Conservation (phyloP, 2,329 filamentous ascomycete species). For the Aspergillus hortae region DNA sequence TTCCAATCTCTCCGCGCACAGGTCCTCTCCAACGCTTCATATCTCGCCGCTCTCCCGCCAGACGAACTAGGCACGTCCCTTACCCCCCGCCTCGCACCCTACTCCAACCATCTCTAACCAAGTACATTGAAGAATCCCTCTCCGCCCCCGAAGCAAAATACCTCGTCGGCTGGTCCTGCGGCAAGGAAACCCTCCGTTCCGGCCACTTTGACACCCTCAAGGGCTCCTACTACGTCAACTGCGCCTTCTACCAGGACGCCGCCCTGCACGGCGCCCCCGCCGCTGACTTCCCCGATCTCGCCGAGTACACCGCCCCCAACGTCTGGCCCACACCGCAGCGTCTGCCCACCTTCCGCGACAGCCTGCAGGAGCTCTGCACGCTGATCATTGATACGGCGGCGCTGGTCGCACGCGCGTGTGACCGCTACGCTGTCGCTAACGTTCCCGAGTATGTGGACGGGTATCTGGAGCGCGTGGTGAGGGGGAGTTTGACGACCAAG, state of each 20-base stretch:
- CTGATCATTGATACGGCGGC: constrained; percentile 87
- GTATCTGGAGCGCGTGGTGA: constrained; percentile 84
- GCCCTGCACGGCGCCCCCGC: constrained; percentile 35
- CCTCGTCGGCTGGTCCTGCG: constrained; percentile 62
- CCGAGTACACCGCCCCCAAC: constrained; percentile 86
- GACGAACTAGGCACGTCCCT: constrained; percentile 63
- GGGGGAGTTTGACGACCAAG: constrained; percentile 82
- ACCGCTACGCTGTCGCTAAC: constrained; percentile 75
- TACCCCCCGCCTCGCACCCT: too few species aligned
- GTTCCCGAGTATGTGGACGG: constrained; percentile 71
- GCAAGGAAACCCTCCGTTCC: constrained; percentile 60
- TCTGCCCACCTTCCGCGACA: constrained; percentile 71
- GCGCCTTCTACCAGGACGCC: constrained; percentile 49
- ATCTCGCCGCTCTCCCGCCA: constrained; percentile 75
- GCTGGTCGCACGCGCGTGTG: constrained; percentile 85
- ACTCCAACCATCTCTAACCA: constrained; percentile 20
- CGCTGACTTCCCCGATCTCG: constrained; percentile 54
- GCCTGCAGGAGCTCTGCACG: constrained; percentile 71
- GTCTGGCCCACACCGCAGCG: constrained; percentile 72
- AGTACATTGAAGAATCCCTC: constrained; percentile 32
- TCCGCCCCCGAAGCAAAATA: constrained; percentile 51
- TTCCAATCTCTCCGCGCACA: constrained; percentile 70
- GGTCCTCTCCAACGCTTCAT: constrained; percentile 81
- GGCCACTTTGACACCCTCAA: constrained; percentile 62
- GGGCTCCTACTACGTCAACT: constrained; percentile 63